phyloP scores from a whole-genome alignment of 2,329 filamentous ascomycete species.

The Exophiala calicioides region DNA sequence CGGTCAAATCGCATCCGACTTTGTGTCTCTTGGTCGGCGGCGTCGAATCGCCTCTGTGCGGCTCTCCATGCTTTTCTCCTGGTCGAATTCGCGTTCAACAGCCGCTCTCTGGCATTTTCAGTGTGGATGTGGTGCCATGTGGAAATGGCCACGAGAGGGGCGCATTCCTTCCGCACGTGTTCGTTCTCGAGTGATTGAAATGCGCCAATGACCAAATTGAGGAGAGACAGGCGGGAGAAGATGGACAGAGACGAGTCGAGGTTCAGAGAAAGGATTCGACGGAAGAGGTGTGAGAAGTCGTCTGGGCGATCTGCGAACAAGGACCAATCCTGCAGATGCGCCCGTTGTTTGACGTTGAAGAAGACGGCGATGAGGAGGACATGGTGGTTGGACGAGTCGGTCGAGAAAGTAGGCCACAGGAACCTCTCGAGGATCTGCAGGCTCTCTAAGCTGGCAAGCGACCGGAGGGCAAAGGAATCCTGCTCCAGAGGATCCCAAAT shows the following conservation, averaged over 20 bases:
- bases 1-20: conserved; percentile 84
- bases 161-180: conserved; percentile 92
- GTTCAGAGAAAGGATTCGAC: conserved; percentile 83
- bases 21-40: conserved; percentile 76
- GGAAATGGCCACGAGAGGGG: conserved; percentile 87
- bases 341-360: conserved; percentile 82
- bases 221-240: conserved; percentile 73
- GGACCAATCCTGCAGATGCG: conserved; percentile 82
- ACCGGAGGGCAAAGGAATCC: conserved; percentile 74
- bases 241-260: conserved; percentile 68
- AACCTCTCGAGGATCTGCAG: conserved; percentile 91
- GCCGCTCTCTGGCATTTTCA: conserved; percentile 70
- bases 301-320: conserved; percentile 74
- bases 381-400: conserved; percentile 88
- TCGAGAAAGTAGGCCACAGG: conserved; percentile 89
- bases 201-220: conserved; percentile 84
- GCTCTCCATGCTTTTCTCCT: conserved; percentile 90
- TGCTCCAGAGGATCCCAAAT: conserved; percentile 88
- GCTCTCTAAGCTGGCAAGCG: conserved; percentile 81
- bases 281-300: conserved; percentile 87
- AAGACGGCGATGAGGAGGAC: conserved; percentile 83
- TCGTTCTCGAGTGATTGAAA: conserved; percentile 91
- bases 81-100: conserved; percentile 71
- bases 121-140: conserved; percentile 92
- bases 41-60: conserved; percentile 80